Conservation (phyloP, 805 yeast species). For the Saccharomycopsis fibuligera region DNA sequence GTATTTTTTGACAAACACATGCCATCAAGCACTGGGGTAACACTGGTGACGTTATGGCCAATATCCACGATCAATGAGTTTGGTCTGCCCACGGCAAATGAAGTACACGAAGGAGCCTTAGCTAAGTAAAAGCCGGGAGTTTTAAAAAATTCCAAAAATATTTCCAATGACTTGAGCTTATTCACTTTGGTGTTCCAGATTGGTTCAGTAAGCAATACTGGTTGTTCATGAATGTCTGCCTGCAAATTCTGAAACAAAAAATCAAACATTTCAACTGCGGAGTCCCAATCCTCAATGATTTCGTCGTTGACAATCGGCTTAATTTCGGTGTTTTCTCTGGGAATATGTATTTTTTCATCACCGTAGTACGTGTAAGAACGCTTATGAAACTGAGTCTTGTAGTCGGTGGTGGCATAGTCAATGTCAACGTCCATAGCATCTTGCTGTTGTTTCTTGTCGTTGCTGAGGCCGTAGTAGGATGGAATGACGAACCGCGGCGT, state of each 20-base stretch:
- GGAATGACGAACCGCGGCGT: constrained; percentile 73
- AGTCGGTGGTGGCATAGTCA: background rate
- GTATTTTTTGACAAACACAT: constrained; percentile 65
- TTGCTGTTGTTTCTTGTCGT: constrained; percentile 10
- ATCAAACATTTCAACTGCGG: constrained; percentile 67
- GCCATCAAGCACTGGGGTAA: constrained; percentile 80
- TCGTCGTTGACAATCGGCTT: constrained; percentile 57
- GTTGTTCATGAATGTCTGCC: constrained; percentile 58
- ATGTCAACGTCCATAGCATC: background rate
- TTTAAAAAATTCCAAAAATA: constrained; percentile 57
- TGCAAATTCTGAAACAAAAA: constrained; percentile 48
- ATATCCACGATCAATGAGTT: constrained; percentile 80
- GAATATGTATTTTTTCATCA: constrained; percentile 41
- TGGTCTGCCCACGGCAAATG: constrained; percentile 85
- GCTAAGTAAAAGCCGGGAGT: constrained; percentile 80
- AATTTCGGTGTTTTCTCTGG: constrained; percentile 46
- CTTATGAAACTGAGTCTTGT: constrained; percentile 16
- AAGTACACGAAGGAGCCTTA: constrained; percentile 78
- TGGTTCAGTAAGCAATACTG: constrained; percentile 79
- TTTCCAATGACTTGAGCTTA: constrained; percentile 64
- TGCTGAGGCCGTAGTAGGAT: constrained; percentile 48
- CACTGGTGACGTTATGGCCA: constrained; percentile 73
- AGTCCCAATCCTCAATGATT: constrained; percentile 78
- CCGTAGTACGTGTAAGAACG: constrained; percentile 29
- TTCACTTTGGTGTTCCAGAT: constrained; percentile 71